Conservation (phyloP, 192 early-diverging fungal genomes). For the Coemansia asiatica region DNA sequence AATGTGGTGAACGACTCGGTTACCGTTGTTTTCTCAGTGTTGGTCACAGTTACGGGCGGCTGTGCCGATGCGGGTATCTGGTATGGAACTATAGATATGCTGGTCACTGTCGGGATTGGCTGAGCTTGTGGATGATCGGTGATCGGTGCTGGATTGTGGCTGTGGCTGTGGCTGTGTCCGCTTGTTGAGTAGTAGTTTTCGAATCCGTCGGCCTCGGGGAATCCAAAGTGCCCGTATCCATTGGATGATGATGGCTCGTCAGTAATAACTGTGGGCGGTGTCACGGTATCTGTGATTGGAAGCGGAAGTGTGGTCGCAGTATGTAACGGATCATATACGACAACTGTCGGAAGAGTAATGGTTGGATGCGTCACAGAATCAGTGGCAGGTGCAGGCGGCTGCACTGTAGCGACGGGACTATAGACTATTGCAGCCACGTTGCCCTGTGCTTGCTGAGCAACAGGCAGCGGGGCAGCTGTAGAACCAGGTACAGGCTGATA, state of each 20-base stretch:
- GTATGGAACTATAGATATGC: background rate
- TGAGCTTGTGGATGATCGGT: background rate
- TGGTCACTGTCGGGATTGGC: background rate
- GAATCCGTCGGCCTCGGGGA: slow-evolving; percentile 2
- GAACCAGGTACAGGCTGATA: background rate
- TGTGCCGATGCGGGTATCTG: background rate
- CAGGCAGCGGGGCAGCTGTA: background rate
- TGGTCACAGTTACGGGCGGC: background rate
- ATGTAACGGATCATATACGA: no score
- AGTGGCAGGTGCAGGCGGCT: no score
- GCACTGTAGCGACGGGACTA: background rate
- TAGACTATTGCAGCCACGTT: background rate
- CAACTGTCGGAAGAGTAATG: no score
- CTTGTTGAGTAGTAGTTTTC: background rate
- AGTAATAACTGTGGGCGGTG: background rate
- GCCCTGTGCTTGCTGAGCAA: background rate
- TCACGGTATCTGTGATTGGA: background rate
- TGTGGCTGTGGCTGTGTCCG: background rate
- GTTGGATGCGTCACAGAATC: no score
- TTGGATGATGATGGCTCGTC: background rate
- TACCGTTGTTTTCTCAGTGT: slow-evolving; percentile 1
- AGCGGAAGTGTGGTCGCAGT: background rate
- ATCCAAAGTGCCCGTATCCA: background rate
- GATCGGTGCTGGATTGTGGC: background rate
- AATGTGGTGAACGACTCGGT: background rate